Percentiles rank a stretch among this genome's conserved stretches.
Conservation (phyloP, 768 basidiomycete genomes). For the Boletus rubropictus region DNA sequence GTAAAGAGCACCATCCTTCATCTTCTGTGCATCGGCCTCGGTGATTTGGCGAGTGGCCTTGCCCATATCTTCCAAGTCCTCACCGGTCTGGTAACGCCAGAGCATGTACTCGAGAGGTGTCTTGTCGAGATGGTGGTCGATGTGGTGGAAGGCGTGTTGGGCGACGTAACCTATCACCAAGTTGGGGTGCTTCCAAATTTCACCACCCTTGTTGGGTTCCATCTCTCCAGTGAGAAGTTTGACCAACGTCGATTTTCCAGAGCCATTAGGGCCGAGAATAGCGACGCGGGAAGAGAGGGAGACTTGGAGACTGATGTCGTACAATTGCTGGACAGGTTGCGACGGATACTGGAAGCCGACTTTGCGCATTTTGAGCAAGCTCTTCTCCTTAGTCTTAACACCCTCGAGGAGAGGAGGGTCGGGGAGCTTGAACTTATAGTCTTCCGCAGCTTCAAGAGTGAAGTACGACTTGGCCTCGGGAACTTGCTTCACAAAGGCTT, state of each 20-base stretch:
- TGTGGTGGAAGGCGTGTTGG: constrained; percentile 99
- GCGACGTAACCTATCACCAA: constrained; percentile 99
- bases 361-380: constrained; percentile 93
- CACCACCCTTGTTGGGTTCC: constrained; percentile 94
- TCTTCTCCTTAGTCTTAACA: constrained; percentile 99
- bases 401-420: constrained; percentile 95
- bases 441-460: constrained; percentile 90
- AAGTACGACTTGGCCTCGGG: constrained; percentile 98
- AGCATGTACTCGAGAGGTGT: constrained; percentile 99
- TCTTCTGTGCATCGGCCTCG: constrained; percentile 87
- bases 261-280: constrained; percentile 97
- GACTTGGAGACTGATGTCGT: constrained; percentile 94
- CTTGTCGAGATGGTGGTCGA: constrained; percentile 97
- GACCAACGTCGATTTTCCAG: constrained; percentile 96
- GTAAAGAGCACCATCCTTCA: constrained; percentile 88
- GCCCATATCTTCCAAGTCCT: constrained; percentile 93
- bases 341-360: constrained; percentile 96
- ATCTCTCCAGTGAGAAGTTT: constrained; percentile 95
- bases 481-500: constrained; percentile 88
- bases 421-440: constrained; percentile 98
- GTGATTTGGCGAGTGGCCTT: constrained; percentile 86
- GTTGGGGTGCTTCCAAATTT: constrained; percentile 99
- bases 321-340: constrained; percentile 80
- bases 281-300: constrained; percentile 98
- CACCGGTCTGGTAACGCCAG: constrained; percentile 99